These are phyloP conservation scores for Blastobotrys robertii DNA, from an alignment of 805 yeast genomes.

Conservation along the genomic window DNA sequence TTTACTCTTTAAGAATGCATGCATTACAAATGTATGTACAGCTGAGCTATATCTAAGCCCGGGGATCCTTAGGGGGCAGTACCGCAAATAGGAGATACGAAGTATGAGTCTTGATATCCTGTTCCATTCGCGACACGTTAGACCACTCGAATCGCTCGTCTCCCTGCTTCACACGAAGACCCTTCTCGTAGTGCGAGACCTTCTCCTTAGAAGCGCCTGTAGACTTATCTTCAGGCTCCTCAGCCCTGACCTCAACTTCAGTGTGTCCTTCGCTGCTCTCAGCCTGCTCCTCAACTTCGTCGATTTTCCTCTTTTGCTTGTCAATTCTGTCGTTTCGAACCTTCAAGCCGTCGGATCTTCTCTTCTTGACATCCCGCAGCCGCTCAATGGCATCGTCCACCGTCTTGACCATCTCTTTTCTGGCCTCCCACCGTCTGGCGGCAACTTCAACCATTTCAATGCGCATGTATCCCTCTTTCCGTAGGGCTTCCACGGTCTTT, in stretches of 20 bases:
- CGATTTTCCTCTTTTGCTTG: constrained; percentile 1
- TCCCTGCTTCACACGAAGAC: constrained; percentile 78
- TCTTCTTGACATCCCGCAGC: constrained; percentile 64
- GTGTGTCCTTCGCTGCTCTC: constrained; percentile 11
- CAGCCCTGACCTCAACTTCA: constrained; percentile 20
- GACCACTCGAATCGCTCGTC: constrained; percentile 73
- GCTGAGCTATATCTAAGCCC: not conserved
- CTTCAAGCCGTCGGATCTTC: constrained; percentile 44
- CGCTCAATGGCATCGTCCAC: constrained; percentile 74
- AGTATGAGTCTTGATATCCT: constrained; percentile 87
- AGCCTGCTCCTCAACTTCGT: constrained; percentile 16
- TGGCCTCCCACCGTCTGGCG: constrained; percentile 79
- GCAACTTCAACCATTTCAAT: constrained; percentile 90
- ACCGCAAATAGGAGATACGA: constrained; percentile 88
- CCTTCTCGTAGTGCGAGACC: constrained; percentile 57
- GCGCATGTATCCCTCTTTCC: constrained; percentile 68
- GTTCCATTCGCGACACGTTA: constrained; percentile 72
- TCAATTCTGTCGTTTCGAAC: constrained; percentile 20
- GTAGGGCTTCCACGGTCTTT: constrained; percentile 68
- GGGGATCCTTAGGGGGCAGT: constrained; percentile 24
- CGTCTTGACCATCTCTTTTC: constrained; percentile 76
- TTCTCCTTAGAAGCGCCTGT: constrained; percentile 3
- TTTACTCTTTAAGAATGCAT: too few relatives aligned
- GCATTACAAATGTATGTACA: not conserved
- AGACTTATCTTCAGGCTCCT: constrained; percentile 16